Evolutionary conservation across 352 stramenopile species (phyloP).

Genomic region (Thalassiosira sp.): DNA sequence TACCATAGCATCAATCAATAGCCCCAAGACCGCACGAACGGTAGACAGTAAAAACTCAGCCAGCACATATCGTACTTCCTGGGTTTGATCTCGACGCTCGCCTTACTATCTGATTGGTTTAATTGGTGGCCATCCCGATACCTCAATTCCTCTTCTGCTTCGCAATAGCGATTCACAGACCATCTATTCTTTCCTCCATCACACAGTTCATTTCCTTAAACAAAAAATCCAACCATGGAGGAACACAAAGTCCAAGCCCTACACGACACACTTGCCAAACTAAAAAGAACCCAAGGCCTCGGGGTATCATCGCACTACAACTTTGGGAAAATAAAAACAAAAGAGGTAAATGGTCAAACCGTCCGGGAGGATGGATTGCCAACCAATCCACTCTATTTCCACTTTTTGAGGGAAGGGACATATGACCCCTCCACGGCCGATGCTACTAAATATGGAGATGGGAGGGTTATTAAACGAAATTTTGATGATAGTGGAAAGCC

Average conservation of each 20-base stretch:
- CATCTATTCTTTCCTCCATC: too few species aligned
- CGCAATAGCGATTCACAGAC: too few species aligned
- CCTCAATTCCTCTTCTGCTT: too few species aligned
- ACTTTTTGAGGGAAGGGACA: slow-evolving; percentile 71
- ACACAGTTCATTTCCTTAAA: too few species aligned
- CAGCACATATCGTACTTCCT: too few species aligned
- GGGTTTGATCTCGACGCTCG: neutral
- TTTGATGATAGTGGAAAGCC: slow-evolving; percentile 72
- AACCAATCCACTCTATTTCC: slow-evolving; percentile 74
- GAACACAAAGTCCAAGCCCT: slow-evolving; percentile 78
- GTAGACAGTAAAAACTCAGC: too few species aligned
- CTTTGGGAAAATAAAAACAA: slow-evolving; percentile 55
- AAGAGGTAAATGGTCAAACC: slow-evolving; percentile 34
- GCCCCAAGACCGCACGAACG: neutral
- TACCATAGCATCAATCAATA: neutral
- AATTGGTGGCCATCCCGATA: too few species aligned
- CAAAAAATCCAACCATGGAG: slow-evolving; percentile 63
- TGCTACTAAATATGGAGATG: slow-evolving; percentile 64
- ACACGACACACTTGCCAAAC: slow-evolving; percentile 72
- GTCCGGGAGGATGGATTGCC: slow-evolving; percentile 70
- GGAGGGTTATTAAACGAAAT: slow-evolving; percentile 74
- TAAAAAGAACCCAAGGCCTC: slow-evolving; percentile 57
- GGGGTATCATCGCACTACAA: slow-evolving; percentile 60
- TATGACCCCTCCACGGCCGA: slow-evolving; percentile 54
- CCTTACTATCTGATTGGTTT: too few species aligned